These are phyloP conservation scores for Astragalus glycyphyllos DNA, from an alignment of 306 rosid species.

Conservation along the genomic window DNA sequence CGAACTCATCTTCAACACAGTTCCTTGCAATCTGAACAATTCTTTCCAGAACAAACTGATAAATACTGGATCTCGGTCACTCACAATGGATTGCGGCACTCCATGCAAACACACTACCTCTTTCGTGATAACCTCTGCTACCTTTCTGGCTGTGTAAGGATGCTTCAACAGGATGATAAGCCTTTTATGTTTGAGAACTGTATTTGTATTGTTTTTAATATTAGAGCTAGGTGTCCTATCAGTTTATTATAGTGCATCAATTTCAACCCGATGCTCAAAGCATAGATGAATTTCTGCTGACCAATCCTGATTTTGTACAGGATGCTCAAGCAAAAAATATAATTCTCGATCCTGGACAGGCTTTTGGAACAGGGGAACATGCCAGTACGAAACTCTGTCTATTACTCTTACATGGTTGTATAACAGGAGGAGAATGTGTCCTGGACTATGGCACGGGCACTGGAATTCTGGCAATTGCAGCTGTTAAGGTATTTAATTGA, in stretches of 20 bases:
- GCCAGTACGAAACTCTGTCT: slow-evolving; percentile 83
- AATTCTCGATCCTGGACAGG: slow-evolving; percentile 79
- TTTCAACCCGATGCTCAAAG: not conserved
- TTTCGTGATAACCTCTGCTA: no score
- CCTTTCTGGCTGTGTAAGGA: no score
- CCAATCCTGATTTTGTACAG: slow-evolving; percentile 44
- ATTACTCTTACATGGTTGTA: slow-evolving; percentile 62
- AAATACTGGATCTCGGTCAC: no score
- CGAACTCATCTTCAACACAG: no score
- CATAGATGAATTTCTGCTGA: slow-evolving; percentile 8
- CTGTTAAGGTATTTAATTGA: slow-evolving; percentile 70
- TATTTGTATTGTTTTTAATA: no score
- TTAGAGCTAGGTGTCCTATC: no score
- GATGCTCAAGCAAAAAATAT: slow-evolving; percentile 79
- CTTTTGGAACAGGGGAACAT: slow-evolving; percentile 97
- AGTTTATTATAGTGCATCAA: not conserved
- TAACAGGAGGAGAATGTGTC: slow-evolving; percentile 77
- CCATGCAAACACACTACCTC: no score
- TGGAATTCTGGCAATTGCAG: slow-evolving; percentile 91
- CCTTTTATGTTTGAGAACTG: no score
- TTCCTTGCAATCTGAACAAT: no score
- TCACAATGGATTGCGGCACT: no score
- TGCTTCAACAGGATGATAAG: no score
- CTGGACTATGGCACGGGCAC: slow-evolving; percentile 95
- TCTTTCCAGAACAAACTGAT: no score